Percentiles rank a stretch among this genome's conserved stretches.
Conservation (phyloP, 441 rosid genomes). For the Corymbia calophylla region DNA sequence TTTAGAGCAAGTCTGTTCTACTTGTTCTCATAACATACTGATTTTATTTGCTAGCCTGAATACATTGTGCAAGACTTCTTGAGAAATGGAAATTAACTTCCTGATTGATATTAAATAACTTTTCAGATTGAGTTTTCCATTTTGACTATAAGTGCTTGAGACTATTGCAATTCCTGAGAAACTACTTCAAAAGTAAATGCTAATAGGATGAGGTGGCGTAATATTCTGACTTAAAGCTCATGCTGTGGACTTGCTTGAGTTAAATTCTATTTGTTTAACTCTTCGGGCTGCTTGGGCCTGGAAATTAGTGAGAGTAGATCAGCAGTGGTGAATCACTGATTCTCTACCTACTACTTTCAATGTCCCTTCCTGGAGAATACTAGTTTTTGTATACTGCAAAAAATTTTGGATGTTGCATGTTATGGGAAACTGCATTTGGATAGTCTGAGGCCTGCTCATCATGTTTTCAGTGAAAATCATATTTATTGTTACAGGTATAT, state of each 20-base stretch:
- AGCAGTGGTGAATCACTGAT: background rate
- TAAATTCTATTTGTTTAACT: background rate
- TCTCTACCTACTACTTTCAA: background rate
- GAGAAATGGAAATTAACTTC: background rate
- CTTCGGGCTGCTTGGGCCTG: background rate
- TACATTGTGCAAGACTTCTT: background rate
- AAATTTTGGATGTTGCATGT: background rate
- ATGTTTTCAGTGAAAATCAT: background rate
- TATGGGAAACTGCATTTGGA: background rate
- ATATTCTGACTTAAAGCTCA: background rate
- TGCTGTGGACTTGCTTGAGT: background rate
- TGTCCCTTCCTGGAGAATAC: background rate
- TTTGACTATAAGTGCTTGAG: background rate
- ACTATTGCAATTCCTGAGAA: background rate
- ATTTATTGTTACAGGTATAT: conserved; percentile 50
- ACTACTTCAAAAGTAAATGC: background rate
- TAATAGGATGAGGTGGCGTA: background rate
- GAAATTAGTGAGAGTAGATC: background rate
- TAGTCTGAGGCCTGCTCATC: background rate
- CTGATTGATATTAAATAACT: background rate
- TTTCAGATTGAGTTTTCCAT: background rate
- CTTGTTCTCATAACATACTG: background rate
- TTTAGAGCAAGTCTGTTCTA: background rate
- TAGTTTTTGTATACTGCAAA: background rate
- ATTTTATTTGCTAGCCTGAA: background rate